Base-by-base conservation (phyloP, 306 rosid species). In the Vicia faba region DNA sequence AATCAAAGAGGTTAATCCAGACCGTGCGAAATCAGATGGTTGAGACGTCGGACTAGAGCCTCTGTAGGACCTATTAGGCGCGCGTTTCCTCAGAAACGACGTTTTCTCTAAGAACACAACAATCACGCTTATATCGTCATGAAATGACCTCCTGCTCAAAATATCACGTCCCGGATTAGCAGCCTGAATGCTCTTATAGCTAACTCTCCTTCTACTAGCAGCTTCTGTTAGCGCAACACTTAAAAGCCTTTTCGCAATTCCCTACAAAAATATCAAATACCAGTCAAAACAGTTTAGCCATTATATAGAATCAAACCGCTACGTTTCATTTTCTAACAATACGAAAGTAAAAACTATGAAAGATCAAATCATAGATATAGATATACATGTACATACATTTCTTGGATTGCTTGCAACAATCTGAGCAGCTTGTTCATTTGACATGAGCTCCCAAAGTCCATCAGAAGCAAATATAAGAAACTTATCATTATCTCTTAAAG, bases 201-300 rank as follows among this genome's bases (percentile, higher is more conserved):
- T 26, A 13, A 5, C 0, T 1, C 4, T 2, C 5, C 5, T 3
- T 6, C 10, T 55, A 5, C 0, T 26, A 12, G 14, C 11, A n/a
- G 61, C 19, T 13, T 13, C 11, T 2, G 0, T 0, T 13, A 55
- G 36, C 7, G 18, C 39, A 55, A 10, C 4, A 26, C 5, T 7
- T 39, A 55, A 5, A 55, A 55, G 11, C 61, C 61, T 55, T 29
- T 55, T 55, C 0, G 61, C 61, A 55, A 55, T 55, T 55, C 61
- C 61, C 61, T 55, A 4, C 57, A 50, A 9, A 50, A 50, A 15
- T 8, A 19, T 48, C 25, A 48, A 8, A 18, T 18, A 11, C 9
- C n/a, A 50, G 13, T 50, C 29, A 19, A 19, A 50, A 2, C 9
- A 19, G 57, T 50, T 19, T 33, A 31, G 8, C n/a, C 36, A 31